phyloP scores from a whole-genome alignment of 163 green algal genomes.

The Smithsoniella earleae region DNA sequence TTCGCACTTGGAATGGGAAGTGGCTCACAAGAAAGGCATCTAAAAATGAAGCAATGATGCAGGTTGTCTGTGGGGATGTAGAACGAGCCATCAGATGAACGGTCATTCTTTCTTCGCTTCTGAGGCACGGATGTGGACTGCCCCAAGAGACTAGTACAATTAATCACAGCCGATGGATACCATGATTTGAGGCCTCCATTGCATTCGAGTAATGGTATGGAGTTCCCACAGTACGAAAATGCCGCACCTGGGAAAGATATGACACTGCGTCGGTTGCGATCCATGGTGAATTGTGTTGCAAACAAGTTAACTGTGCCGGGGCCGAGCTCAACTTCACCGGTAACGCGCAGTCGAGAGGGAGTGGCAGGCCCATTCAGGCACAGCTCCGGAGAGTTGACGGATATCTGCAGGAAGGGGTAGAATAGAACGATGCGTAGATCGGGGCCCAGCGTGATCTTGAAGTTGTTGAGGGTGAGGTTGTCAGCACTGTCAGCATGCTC shows the following conservation, averaged over 20 bases:
- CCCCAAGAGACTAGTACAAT: no score
- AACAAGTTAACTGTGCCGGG: constrained; percentile 15
- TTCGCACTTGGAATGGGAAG: no score
- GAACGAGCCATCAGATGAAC: no score
- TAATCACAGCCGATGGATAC: no score
- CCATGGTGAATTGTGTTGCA: constrained; percentile 18
- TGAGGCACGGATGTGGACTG: no score
- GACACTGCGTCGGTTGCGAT: background rate
- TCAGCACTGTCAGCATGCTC: background rate
- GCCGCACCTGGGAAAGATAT: constrained; percentile 1
- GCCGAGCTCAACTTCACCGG: constrained; percentile 5
- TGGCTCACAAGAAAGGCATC: no score
- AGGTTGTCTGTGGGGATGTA: no score
- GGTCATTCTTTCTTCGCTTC: no score
- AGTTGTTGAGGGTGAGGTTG: background rate
- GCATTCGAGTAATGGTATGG: no score
- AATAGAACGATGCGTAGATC: background rate
- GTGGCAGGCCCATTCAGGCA: background rate
- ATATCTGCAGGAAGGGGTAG: constrained; percentile 16
- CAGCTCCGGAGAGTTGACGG: background rate
- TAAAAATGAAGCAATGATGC: no score
- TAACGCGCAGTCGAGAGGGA: background rate
- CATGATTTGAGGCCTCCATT: no score
- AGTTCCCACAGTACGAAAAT: no score
- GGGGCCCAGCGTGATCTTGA: background rate